Base-by-base conservation (phyloP, 169 alveolate species). In the Besnoitia besnoiti region DNA sequence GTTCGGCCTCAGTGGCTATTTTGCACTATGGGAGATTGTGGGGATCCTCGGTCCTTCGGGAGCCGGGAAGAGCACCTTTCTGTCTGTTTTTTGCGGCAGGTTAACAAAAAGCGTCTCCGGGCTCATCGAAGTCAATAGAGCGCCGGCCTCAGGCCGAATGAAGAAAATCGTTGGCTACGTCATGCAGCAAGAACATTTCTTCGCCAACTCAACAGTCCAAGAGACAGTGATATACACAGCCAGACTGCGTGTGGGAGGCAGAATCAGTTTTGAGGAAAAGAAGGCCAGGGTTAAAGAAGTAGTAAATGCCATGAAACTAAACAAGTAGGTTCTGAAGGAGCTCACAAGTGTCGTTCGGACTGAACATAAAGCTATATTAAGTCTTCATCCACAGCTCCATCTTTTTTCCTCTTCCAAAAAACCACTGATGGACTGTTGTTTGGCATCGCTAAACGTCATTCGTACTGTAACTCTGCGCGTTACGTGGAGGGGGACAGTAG, bases 41-140 rank as follows among this genome's bases (percentile, higher is more conserved):
- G 97, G 96, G 1, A 95, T 96, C 42, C 47, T 96, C 44, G 97
- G 97, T 16, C 95, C 97, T 33, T 93, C 97, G 77, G 99, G 99
- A 14, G 97, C 98, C 30, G 99, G 99, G 24, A 98, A 98, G 95
- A 98, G 99, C 37, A 97, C 99, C 0, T 92, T 98, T 42, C 93
- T 98, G 93, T 97, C 97, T 90, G 91, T 96, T 37, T 87, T 98
- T 19, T 95, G 98, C 19, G 85, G 90, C 40, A 44, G 95, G n/a
- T 35, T 62, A 55, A n/a, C 30, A 33, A 51, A 19, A 21, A 82
- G 90, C 0, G 94, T 90, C 3, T 21, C 61, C 33, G 94, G 94
- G 27, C 37, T 16, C 37, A 35, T 90, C 33, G 49, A 47, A 82
- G 35, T 51, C 59, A 90, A 90, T 27, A 91, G 94, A 1, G 37